Evolutionary conservation across 768 basidiomycete genomes (phyloP), one percentile per base, ranked within the genome.

Genomic region (Tylopilus felleus): DNA sequence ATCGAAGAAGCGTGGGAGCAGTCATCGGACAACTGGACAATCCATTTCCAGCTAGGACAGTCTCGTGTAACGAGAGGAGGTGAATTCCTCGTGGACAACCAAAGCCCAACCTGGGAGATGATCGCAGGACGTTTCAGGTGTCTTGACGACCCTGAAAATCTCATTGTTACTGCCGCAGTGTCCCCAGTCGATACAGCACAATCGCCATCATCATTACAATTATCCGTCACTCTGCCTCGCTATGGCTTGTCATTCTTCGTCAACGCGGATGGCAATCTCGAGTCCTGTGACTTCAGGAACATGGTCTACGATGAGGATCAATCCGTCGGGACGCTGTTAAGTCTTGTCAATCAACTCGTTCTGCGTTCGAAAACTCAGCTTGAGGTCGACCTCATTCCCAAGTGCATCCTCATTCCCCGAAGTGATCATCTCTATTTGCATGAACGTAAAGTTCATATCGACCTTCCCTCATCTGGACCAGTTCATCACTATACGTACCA

Each of bases 301-400:
- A 49, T 49, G 49, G 19, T 49, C 19, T 49, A 49, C 10, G 49
- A 49, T 23, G 39, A 31, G 21, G 28, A 49, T 31, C 49, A 49
- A 49, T 22, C 5, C 14, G n/a, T 41, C 3, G 49, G 39, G 9
- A 49, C 49, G 6, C 19, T 49, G 1, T 49, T 16, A 3, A 29
- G 39, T 8, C 39, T 49, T 9, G 28, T 23, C 7, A 49, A 12
- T 17, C 9, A 5, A 7, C 39, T 49, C 5, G 39, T 49, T n/a
- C 16, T 49, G 5, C 39, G 39, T 8, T 39, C 21, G 3, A 49
- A 49, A 31, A 8, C 6, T 7, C 40, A 17, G 21, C 21, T 41
- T 10, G 49, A 49, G 27, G 19, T 8, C 1, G 19, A 49, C 14
- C 16, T 31, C 28, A n/a, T 28, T 12, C 28, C 49, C 2, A 22